Evolutionary conservation across 495 filamentous ascomycete genomes (phyloP).

Genomic region (Hypoxylon subgilvum): DNA sequence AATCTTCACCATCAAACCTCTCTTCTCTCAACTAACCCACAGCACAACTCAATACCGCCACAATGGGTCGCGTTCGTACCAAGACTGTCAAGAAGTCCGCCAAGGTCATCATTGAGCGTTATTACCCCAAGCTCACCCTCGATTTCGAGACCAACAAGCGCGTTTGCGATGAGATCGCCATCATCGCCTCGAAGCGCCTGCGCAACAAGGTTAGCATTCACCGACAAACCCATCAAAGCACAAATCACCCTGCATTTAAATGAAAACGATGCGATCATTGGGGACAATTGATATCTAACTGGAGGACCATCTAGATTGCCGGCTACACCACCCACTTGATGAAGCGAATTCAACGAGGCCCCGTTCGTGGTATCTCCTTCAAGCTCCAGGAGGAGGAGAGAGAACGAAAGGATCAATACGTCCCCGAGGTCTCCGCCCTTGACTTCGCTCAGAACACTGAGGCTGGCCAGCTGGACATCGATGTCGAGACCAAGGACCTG

Average conservation of each 20-base stretch:
- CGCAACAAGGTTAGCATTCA: conserved; percentile 89
- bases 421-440: conserved; percentile 96
- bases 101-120: conserved; percentile 99
- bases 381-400: conserved; percentile 99
- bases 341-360: conserved; percentile 99
- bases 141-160: conserved; percentile 99
- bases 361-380: conserved; percentile 99
- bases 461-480: conserved; percentile 90
- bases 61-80: conserved; percentile 95
- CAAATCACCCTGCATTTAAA: too few species aligned
- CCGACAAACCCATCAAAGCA: not conserved
- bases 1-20: conserved; percentile 14
- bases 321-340: conserved; percentile 95
- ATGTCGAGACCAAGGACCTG: conserved; percentile 96
- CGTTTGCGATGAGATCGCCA: conserved; percentile 99
- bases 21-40: conserved; percentile 30
- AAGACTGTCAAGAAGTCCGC: conserved; percentile 99
- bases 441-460: conserved; percentile 93
- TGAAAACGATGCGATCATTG: not conserved
- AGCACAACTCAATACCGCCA: conserved; percentile 62
- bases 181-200: conserved; percentile 96
- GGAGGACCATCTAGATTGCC: conserved; percentile 64
- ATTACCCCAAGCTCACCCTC: conserved; percentile 97
- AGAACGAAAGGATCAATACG: conserved; percentile 99
- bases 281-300: conserved; percentile 14